Conservation (phyloP, 345 rosid genomes). For the Reutealis trisperma region DNA sequence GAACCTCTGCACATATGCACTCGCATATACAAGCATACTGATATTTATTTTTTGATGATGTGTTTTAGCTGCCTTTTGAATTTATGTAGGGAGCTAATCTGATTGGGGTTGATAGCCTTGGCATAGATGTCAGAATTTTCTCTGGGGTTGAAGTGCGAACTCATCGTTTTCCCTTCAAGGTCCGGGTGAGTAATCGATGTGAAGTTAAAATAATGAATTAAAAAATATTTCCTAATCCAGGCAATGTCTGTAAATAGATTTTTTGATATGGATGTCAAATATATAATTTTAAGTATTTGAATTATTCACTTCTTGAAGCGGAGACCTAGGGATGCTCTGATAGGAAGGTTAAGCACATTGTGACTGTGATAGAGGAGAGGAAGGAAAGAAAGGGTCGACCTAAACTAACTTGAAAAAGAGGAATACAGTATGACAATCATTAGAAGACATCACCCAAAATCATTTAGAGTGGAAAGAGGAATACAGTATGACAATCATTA, state of each 20-base stretch:
- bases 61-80: constrained; percentile 11
- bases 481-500: too few species aligned
- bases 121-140: constrained; percentile 80
- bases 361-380: too few species aligned
- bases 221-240: not conserved
- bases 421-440: too few species aligned
- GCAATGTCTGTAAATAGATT: not conserved
- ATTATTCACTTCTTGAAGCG: not conserved
- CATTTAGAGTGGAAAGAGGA: too few species aligned
- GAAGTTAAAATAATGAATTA: constrained; percentile 5
- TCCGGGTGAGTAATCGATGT: constrained; percentile 45
- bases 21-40: not conserved
- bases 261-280: not conserved
- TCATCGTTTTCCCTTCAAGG: constrained; percentile 91
- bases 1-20: not conserved
- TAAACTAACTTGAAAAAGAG: too few species aligned
- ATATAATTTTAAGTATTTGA: not conserved
- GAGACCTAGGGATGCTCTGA: too few species aligned
- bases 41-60: constrained; percentile 3
- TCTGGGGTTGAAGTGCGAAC: constrained; percentile 73
- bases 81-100: constrained; percentile 61
- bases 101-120: constrained; percentile 90
- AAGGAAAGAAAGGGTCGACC: too few species aligned
- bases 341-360: too few species aligned
- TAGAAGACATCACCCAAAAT: too few species aligned